Base-by-base conservation (phyloP, 2,329 filamentous ascomycete genomes). In the Dactylella cylindrospora region DNA sequence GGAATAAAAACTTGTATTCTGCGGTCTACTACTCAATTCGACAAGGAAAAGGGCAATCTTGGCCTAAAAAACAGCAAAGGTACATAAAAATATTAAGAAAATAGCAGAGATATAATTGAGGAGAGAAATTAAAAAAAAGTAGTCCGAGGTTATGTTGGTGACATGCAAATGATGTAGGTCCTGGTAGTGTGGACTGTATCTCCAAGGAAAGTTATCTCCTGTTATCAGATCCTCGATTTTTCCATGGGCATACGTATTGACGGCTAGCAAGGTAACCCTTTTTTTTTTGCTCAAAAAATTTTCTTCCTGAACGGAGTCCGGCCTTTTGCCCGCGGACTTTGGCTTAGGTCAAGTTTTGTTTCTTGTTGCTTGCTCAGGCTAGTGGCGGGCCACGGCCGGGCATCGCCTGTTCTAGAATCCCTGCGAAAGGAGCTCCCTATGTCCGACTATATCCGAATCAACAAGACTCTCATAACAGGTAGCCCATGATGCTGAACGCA, bases 201-300 rank as follows among this genome's bases (percentile, higher is more conserved):
- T 19, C 26, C 28, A 20, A 13, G 31, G 13, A 44, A 36, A 59
- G n/a, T 62, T 62, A 62, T 53, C 57, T 54, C 39, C 9, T 28
- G 39, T 62, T 62, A 62, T 62, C 57, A 54, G 57, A 62, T 62
- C 49, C 29, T 49, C 22, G 22, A 23, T 54, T 54, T 46, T 23
- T 31, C n/a, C 43, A 12, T 3, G 28, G 10, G 44, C 28, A 17
- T 19, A 17, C 5, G n/a, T n/a, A n/a, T n/a, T n/a, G n/a, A n/a
- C n/a, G n/a, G n/a, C n/a, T n/a, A n/a, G n/a, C n/a, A n/a, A n/a
- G n/a, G n/a, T n/a, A n/a, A n/a, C n/a, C n/a, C n/a, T n/a, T n/a
- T n/a, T n/a, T n/a, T n/a, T n/a, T n/a, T n/a, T n/a, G n/a, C 46
- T 8, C 29, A 23, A 17, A 38, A 53, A 62, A 54, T 33, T 49